Evolutionary conservation across 371 early-diverging fungal species (phyloP).

Genomic region (Zopfochytrium polystomum): DNA sequence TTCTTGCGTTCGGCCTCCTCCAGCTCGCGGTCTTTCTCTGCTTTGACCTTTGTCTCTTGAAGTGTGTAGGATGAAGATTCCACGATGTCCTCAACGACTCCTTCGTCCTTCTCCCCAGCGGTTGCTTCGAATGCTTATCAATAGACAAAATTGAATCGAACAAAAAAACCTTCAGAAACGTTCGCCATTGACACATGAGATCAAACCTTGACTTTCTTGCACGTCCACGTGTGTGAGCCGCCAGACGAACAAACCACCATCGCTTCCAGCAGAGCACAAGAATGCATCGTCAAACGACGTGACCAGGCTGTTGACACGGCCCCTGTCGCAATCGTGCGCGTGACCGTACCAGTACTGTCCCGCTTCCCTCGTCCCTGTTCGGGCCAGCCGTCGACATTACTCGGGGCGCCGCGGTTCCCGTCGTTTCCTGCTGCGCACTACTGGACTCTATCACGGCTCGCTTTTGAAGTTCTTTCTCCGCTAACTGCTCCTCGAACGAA

Average conservation of each 20-base stretch:
- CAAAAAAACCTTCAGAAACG: too few relatives aligned
- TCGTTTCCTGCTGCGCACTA: too few relatives aligned
- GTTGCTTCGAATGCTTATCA: constrained; percentile 19
- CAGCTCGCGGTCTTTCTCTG: constrained; percentile 49
- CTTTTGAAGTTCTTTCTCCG: too few relatives aligned
- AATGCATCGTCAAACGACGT: constrained; percentile 50
- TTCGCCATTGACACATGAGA: neutral
- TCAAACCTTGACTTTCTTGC: constrained; percentile 25
- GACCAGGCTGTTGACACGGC: constrained; percentile 31
- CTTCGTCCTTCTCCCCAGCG: constrained; percentile 16
- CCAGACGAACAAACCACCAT: constrained; percentile 53
- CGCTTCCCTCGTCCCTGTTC: constrained; percentile 9
- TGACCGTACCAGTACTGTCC: constrained; percentile 51
- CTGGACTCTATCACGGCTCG: too few relatives aligned
- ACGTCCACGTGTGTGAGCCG: constrained; percentile 31
- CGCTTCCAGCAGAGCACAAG: constrained; percentile 38
- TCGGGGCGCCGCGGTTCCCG: too few relatives aligned
- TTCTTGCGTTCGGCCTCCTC: constrained; percentile 50
- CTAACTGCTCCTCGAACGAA: constrained; percentile 28
- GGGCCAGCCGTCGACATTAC: neutral
- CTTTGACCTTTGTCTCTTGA: constrained; percentile 51
- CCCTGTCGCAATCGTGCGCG: constrained; percentile 42
- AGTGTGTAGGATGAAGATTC: constrained; percentile 47
- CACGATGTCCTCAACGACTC: constrained; percentile 39
- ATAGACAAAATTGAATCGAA: neutral